Conservation (phyloP, 345 rosid species). For the Dipteronia sinensis region DNA sequence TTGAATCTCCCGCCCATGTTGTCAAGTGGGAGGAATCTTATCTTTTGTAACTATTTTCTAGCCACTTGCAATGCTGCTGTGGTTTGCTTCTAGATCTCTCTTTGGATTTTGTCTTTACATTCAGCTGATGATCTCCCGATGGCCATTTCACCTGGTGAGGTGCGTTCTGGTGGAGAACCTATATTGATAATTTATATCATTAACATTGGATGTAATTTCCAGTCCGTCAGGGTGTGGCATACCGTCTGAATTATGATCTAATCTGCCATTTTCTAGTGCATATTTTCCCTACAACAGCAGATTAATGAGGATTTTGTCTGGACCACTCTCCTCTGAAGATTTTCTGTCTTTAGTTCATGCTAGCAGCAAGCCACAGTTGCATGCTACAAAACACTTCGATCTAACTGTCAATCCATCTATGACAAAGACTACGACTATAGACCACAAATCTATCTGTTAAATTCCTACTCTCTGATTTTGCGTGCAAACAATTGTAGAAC, state of each 20-base stretch:
- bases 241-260: conserved; percentile 52
- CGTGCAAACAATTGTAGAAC: background rate
- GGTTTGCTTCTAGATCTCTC: too few relatives aligned
- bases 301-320: conserved; percentile 47
- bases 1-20: too few relatives aligned
- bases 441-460: conserved; percentile 72
- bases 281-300: conserved; percentile 58
- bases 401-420: conserved; percentile 27
- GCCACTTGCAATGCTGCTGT: too few relatives aligned
- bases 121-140: too few relatives aligned
- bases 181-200: too few relatives aligned
- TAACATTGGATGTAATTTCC: conserved; percentile 57
- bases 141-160: too few relatives aligned
- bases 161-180: too few relatives aligned
- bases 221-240: conserved; percentile 77
- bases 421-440: conserved; percentile 31
- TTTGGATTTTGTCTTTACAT: too few relatives aligned
- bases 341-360: conserved; percentile 46
- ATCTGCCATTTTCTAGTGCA: conserved; percentile 63
- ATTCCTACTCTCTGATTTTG: conserved; percentile 12
- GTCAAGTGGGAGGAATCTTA: too few relatives aligned
- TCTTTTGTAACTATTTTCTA: too few relatives aligned
- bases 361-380: conserved; percentile 28
- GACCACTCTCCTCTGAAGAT: conserved; percentile 47
- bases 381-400: conserved; percentile 23